Percentiles rank a stretch among this genome's conserved stretches.
Evolutionary conservation across 441 rosid genomes (phyloP).

Genomic region (Macaranga tanarius): DNA sequence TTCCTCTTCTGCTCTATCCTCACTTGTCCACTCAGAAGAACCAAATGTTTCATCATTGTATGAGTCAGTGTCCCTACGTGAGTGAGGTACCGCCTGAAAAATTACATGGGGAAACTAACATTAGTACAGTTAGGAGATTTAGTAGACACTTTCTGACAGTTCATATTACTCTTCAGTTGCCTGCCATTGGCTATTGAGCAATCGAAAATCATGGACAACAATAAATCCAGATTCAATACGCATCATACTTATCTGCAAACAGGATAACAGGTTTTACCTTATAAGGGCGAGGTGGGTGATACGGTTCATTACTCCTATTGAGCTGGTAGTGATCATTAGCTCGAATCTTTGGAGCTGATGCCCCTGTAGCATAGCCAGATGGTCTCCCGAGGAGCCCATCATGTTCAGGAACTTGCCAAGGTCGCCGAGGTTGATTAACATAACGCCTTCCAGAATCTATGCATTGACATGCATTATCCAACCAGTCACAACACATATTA

Average conservation of each 20-base stretch:
- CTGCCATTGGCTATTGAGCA: neutral
- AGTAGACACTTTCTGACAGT: neutral
- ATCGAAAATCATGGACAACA: constrained; percentile 1
- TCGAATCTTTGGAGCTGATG: constrained; percentile 61
- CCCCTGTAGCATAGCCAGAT: constrained; percentile 62
- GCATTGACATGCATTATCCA: constrained; percentile 11
- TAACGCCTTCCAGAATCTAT: constrained; percentile 72
- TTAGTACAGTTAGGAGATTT: neutral
- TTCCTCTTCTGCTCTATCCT: constrained; percentile 95
- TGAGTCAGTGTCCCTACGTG: constrained; percentile 72
- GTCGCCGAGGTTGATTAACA: constrained; percentile 70
- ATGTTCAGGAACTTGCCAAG: constrained; percentile 89
- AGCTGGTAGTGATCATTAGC: constrained; percentile 66
- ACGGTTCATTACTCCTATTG: constrained; percentile 73
- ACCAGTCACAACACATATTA: constrained; percentile 6
- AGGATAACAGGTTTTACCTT: constrained; percentile 52
- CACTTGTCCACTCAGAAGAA: constrained; percentile 70
- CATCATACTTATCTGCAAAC: neutral
- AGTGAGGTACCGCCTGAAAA: constrained; percentile 75
- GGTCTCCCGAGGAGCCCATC: constrained; percentile 98
- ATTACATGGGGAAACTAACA: constrained; percentile 5
- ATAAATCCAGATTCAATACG: too few relatives aligned
- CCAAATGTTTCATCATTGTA: constrained; percentile 95
- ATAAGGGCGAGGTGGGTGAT: constrained; percentile 96
- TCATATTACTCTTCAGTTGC: constrained; percentile 9